A percentile compares a stretch with the other conserved stretches of the same genome.
Conservation (phyloP, 2,329 filamentous ascomycete genomes). For the Didymellaceae sp. region DNA sequence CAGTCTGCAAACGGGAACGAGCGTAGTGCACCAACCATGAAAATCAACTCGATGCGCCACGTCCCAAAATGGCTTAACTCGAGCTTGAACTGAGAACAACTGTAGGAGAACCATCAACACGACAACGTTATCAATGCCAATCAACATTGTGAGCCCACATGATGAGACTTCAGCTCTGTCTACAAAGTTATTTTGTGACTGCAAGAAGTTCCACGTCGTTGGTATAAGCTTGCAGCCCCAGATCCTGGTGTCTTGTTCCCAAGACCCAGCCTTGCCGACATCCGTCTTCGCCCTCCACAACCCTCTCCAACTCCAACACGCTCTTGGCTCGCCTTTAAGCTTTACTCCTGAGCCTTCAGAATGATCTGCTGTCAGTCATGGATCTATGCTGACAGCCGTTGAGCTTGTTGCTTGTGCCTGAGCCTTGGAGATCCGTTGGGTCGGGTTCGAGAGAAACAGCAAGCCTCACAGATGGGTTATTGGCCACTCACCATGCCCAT, state of each 20-base stretch:
- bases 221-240: slow-evolving; percentile 19
- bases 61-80: neutral
- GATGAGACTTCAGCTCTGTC: too few relatives aligned
- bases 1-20: slow-evolving; percentile 1
- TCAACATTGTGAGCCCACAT: neutral
- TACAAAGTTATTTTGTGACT: too few relatives aligned
- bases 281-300: slow-evolving; percentile 20
- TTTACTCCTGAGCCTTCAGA: slow-evolving; percentile 6
- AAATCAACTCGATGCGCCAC: neutral
- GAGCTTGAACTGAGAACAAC: neutral
- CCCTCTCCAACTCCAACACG: slow-evolving; percentile 4
- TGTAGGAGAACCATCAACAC: neutral
- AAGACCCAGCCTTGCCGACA: slow-evolving; percentile 22
- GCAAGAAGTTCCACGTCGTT: too few relatives aligned
- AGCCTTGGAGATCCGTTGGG: neutral
- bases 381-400: neutral
- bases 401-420: neutral
- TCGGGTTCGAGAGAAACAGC: neutral
- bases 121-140: neutral
- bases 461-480: neutral
- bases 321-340: slow-evolving; percentile 11
- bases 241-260: slow-evolving; percentile 10
- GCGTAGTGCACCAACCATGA: neutral
- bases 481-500: too few relatives aligned
- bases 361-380: neutral